Evolutionary conservation across 1,139 yeast species (phyloP).

Genomic region (Hanseniaspora uvarum): DNA sequence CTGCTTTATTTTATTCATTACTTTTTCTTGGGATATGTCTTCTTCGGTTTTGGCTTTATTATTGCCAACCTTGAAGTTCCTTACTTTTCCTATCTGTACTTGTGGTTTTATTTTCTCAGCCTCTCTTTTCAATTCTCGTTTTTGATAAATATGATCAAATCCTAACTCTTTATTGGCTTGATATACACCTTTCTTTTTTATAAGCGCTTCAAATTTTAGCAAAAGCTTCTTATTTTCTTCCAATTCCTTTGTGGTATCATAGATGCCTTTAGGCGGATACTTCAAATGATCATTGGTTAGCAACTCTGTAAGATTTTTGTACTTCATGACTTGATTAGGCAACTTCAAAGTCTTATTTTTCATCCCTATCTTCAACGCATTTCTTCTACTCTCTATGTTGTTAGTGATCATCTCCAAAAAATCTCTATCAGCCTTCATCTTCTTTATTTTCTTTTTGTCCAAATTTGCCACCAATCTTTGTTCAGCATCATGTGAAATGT

Average conservation of each 20-base stretch:
- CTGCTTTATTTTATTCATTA: background rate
- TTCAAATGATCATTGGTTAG: slow-evolving; percentile 4
- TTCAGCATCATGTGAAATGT: slow-evolving; percentile 63
- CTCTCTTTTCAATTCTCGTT: background rate
- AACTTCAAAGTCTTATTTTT: slow-evolving; percentile 1
- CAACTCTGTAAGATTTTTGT: background rate
- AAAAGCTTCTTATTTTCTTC: slow-evolving; percentile 44
- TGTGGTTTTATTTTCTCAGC: slow-evolving; percentile 18
- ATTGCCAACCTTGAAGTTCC: slow-evolving; percentile 1
- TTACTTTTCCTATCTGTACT: slow-evolving; percentile 16
- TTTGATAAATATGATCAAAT: slow-evolving; percentile 1
- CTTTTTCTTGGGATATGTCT: background rate
- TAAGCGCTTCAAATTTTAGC: slow-evolving; percentile 27
- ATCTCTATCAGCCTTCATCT: slow-evolving; percentile 87
- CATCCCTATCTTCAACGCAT: slow-evolving; percentile 76
- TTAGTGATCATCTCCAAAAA: slow-evolving; percentile 74
- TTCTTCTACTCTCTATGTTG: slow-evolving; percentile 74
- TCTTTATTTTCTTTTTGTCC: slow-evolving; percentile 82
- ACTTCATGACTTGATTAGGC: slow-evolving; percentile 9
- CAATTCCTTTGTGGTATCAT: slow-evolving; percentile 54
- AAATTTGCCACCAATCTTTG: slow-evolving; percentile 91
- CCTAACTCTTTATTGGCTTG: slow-evolving; percentile 2
- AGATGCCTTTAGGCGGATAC: slow-evolving; percentile 39
- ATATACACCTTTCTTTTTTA: slow-evolving; percentile 33
- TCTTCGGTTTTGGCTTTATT: background rate